Base-by-base conservation (phyloP, 2,329 filamentous ascomycete species). In the Talaromyces sp. region DNA sequence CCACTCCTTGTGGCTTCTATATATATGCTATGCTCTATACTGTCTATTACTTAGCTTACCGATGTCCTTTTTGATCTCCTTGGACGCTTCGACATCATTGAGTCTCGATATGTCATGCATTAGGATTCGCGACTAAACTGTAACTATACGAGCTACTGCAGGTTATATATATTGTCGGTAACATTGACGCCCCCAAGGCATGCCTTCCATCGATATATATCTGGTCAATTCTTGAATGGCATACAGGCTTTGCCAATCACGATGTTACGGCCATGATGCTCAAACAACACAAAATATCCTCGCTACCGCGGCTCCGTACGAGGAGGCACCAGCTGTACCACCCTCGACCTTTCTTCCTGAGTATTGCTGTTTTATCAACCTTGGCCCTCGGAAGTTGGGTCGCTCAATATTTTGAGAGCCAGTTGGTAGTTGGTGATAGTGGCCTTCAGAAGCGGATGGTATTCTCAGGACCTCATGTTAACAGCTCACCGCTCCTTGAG, bases 311-410 rank as follows among this genome's bases (percentile, higher is more conserved):
- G 52, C 63, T 63, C 60, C 65, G 56, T 58, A 62, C 62, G 60
- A 41, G 40, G 25, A 59, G 37, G 25, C 53, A 19, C 45, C 56
- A 31, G 25, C 15, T 21, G 57, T 77, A 76, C 62, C 76, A 77
- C 9, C 70, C 72, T 43, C 70, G 76, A 48, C 73, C 77, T 19
- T 81, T 81, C 66, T 79, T 75, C 65, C 67, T 75, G 43, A 75
- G 74, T 35, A 60, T 80, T n/a, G 62, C 75, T 36, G 64, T 75
- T 7, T 69, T 77, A 45, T 64, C 65, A 1, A 52, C 63, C 31
- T 63, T 78, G 52, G 66, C 67, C 10, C 60, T 67, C 11, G 62
- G 69, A 35, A 75, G 68, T 57, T 67, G 68, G 64, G 41, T 61
- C n/a, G 31, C 19, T 21, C 43, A 36, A 11, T 28, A 11, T 9